Evolutionary conservation across 164 flowering plant species (phyloP).

Genomic region (Tinospora cordifolia): DNA sequence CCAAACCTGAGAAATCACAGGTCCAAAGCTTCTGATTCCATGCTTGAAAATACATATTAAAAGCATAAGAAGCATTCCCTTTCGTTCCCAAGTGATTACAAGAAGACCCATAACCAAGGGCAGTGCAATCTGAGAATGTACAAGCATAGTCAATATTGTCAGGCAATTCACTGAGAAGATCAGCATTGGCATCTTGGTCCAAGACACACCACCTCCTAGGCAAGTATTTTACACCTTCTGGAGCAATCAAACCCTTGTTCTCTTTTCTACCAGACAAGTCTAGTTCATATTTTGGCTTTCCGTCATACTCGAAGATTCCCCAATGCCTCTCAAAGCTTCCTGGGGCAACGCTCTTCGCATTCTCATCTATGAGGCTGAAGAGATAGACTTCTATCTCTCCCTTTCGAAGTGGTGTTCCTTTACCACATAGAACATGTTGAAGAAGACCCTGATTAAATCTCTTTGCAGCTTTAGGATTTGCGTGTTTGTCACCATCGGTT

Average conservation of each 20-base stretch:
- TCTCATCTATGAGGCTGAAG: conserved; percentile 78
- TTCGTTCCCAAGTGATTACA: conserved; percentile 39
- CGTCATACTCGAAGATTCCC: conserved; percentile 88
- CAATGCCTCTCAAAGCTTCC: conserved; percentile 91
- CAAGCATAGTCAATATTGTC: conserved; percentile 55
- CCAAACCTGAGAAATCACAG: conserved; percentile 62
- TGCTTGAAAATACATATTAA: conserved; percentile 73
- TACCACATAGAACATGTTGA: conserved; percentile 42
- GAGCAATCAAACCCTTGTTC: conserved; percentile 38
- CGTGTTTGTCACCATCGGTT: conserved; percentile 68
- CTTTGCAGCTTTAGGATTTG: conserved; percentile 51
- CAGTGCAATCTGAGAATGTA: conserved; percentile 61
- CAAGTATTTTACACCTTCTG: conserved; percentile 52
- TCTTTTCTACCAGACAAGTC: conserved; percentile 41
- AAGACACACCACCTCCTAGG: conserved; percentile 55
- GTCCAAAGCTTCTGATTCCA: conserved; percentile 37
- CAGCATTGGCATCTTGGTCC: conserved; percentile 26
- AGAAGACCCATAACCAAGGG: conserved; percentile 64
- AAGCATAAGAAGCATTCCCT: conserved; percentile 78
- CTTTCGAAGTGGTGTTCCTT: conserved; percentile 62
- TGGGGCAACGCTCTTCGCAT: conserved; percentile 65
- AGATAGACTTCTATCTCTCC: conserved; percentile 52
- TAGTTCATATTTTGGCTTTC: conserved; percentile 73
- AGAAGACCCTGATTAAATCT: conserved; percentile 75
- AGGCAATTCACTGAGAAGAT: conserved; percentile 27